Base-by-base conservation (phyloP, 208 protist genomes). In the Leishmania gerbilli region DNA sequence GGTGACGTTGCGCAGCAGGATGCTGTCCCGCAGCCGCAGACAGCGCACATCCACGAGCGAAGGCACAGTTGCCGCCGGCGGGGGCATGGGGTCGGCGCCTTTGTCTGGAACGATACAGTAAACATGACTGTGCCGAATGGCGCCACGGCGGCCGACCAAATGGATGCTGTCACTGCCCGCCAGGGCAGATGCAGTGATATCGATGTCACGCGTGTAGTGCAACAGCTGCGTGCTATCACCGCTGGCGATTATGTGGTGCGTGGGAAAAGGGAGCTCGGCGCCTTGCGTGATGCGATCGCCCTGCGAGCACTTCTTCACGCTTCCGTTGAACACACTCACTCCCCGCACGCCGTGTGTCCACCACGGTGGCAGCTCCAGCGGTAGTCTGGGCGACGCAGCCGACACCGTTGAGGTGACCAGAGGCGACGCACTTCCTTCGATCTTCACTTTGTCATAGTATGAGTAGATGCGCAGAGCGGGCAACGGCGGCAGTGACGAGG, bases 81-180 rank as follows among this genome's bases (percentile, higher is more conserved):
- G 74, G 7, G 71, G 27, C 0, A 49, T 37, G 34, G 49, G 42
- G 31, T 31, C 58, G 37, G 19, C 42, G 40, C 13, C 40, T 53
- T 56, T 42, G 9, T 7, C 40, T 40, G 78, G 49, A 53, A 75
- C 11, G 2, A 80, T 72, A 82, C 84, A 90, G 62, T 82, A 72
- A 11, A 90, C 74, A 74, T 82, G 58, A 74, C 74, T 83, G 68
- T 83, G 83, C 74, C 76, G 51, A 24, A 86, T n/a, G 1, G 55
- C 27, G 31, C 58, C 71, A 8, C 49, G 65, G 53, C 62, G 71
- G 9, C 82, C 82, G 0, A 81, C 27, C 8, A 85, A 67, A n/a
- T 45, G 51, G 49, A 87, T 55, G 24, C 56, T 37, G 42, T 87
- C 81, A 58, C 53, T 64, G 27, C 83, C 21, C 51, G 24, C 42